Percentiles rank a stretch among this genome's conserved stretches.
phyloP scores from a whole-genome alignment of 768 basidiomycete genomes.

The Trametes meyenii region DNA sequence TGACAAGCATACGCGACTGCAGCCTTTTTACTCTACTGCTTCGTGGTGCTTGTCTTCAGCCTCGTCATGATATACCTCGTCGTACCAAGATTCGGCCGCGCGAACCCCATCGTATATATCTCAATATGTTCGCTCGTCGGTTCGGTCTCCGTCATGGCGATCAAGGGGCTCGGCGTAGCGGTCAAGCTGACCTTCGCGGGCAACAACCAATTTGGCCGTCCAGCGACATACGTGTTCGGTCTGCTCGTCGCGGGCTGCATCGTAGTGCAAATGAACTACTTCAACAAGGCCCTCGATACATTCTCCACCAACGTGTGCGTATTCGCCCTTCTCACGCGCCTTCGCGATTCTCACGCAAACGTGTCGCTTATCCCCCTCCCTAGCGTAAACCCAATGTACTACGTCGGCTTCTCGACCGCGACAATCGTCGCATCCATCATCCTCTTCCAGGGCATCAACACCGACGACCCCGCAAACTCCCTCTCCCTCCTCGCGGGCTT shows the following conservation, averaged over 20 bases:
- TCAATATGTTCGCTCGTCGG: slow-evolving; percentile 97
- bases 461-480: slow-evolving; percentile 77
- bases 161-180: slow-evolving; percentile 97
- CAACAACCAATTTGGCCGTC: slow-evolving; percentile 93
- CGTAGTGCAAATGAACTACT: slow-evolving; percentile 92
- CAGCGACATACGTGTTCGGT: slow-evolving; percentile 95
- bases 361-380: neutral
- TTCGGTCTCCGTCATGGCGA: slow-evolving; percentile 97
- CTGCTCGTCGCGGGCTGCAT: slow-evolving; percentile 83
- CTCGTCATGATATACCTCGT: slow-evolving; percentile 86
- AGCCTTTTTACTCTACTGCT: slow-evolving; percentile 93
- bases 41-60: slow-evolving; percentile 79
- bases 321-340: slow-evolving; percentile 3
- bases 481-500: slow-evolving; percentile 90
- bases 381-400: slow-evolving; percentile 98
- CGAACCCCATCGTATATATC: slow-evolving; percentile 89
- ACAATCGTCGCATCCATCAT: slow-evolving; percentile 95
- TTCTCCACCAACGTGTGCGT: slow-evolving; percentile 98
- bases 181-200: slow-evolving; percentile 92
- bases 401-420: slow-evolving; percentile 93
- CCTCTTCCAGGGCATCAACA: slow-evolving; percentile 97
- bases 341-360: neutral
- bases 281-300: slow-evolving; percentile 96
- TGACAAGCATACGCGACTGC: neutral
- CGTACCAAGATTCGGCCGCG: slow-evolving; percentile 82